Percentiles rank a stretch among this genome's conserved stretches.
Conservation (phyloP, 805 yeast genomes). For the Schizosaccharomyces lindneri region DNA sequence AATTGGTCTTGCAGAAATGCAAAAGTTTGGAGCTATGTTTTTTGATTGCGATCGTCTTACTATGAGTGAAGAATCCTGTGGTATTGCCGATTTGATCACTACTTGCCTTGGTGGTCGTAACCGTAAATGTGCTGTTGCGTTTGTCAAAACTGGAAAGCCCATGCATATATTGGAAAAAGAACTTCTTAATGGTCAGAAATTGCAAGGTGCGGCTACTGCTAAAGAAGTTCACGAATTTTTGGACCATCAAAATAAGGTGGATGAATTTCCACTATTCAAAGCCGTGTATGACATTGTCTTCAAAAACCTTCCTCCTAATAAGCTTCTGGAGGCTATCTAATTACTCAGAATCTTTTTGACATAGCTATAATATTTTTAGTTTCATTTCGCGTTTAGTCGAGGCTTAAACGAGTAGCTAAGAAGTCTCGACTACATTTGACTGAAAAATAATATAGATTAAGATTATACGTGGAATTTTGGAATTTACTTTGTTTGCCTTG, state of each 20-base stretch:
- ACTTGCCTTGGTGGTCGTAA: constrained; percentile 98
- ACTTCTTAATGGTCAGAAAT: constrained; percentile 81
- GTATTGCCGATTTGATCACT: constrained; percentile 94
- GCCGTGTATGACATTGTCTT: constrained; percentile 67
- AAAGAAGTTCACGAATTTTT: constrained; percentile 77
- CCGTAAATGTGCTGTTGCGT: constrained; percentile 33
- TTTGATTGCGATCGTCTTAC: constrained; percentile 49
- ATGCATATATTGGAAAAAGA: constrained; percentile 67
- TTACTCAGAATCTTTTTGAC: not conserved
- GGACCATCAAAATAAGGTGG: constrained; percentile 23
- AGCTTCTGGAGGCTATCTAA: constrained; percentile 26
- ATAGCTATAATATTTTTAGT: not conserved
- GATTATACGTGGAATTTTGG: too few species aligned
- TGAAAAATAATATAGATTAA: too few species aligned
- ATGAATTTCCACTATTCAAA: constrained; percentile 60
- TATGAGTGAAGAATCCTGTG: constrained; percentile 81
- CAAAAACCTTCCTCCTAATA: constrained; percentile 47
- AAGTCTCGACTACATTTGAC: too few species aligned
- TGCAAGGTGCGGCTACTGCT: constrained; percentile 83
- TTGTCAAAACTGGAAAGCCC: constrained; percentile 33
- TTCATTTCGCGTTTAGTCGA: not conserved
- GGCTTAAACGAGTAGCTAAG: too few species aligned
- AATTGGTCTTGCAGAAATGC: constrained; percentile 76
- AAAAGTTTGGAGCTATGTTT: constrained; percentile 59
- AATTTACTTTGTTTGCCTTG: too few species aligned